Conservation (phyloP, 257 asterid species). For the Solanum corneliomulleri region DNA sequence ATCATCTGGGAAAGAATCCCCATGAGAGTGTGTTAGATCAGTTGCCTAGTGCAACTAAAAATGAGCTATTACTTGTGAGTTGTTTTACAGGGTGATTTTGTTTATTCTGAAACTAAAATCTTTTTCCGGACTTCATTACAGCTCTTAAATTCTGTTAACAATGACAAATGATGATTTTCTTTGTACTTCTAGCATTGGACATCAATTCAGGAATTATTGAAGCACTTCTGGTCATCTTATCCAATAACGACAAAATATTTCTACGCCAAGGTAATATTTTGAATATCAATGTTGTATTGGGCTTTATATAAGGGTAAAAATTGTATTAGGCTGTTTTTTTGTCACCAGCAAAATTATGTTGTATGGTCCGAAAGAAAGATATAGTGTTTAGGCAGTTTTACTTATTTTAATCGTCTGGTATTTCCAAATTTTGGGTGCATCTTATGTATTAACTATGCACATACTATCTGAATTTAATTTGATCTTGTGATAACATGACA, state of each 20-base stretch:
- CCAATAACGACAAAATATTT: conserved; percentile 80
- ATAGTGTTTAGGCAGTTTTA: background rate
- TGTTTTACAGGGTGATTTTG: background rate
- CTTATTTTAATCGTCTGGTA: background rate
- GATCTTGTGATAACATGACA: background rate
- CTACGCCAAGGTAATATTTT: conserved; percentile 46
- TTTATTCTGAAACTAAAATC: background rate
- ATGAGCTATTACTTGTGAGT: conserved; percentile 73
- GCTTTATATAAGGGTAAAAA: background rate
- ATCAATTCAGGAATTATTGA: conserved; percentile 79
- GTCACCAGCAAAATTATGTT: background rate
- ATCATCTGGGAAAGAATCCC: conserved; percentile 76
- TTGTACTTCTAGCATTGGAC: conserved; percentile 65
- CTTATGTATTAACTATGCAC: background rate
- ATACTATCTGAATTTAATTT: background rate
- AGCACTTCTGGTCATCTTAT: conserved; percentile 96
- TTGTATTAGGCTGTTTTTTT: background rate
- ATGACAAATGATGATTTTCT: background rate
- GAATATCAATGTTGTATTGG: background rate
- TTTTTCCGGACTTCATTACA: background rate
- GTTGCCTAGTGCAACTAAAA: conserved; percentile 61
- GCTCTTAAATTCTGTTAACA: background rate
- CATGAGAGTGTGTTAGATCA: conserved; percentile 66
- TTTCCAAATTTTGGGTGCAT: background rate
- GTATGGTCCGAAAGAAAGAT: background rate